Evolutionary conservation across 2,329 filamentous ascomycete genomes (phyloP).

Genomic region (Thielaviopsis euricoi): DNA sequence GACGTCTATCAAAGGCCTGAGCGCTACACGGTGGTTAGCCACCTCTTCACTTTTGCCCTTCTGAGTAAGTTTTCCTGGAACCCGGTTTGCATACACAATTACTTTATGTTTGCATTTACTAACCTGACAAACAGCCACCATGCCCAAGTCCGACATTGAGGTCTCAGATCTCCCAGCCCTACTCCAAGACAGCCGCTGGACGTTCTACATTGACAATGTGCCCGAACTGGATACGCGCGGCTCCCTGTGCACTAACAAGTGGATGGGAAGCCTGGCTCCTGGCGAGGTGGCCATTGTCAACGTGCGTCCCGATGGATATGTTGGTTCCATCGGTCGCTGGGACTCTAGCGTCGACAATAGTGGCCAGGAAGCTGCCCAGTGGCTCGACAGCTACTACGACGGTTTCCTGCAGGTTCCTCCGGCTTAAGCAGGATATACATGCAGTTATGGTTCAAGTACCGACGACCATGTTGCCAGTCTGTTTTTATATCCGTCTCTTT

Average conservation of each 20-base stretch:
- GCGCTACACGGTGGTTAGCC: constrained; percentile 51
- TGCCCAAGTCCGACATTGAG: constrained; percentile 46
- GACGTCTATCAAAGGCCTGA: constrained; percentile 52
- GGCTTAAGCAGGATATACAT: background rate
- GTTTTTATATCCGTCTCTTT: background rate
- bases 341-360: constrained; percentile 33
- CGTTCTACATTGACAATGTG: constrained; percentile 53
- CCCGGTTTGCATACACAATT: background rate
- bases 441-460: background rate
- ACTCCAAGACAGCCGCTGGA: constrained; percentile 51
- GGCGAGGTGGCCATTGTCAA: constrained; percentile 47
- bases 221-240: constrained; percentile 36
- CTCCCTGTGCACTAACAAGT: constrained; percentile 46
- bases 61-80: constrained; percentile 35
- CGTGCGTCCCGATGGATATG: constrained; percentile 58
- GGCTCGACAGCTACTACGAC: constrained; percentile 38
- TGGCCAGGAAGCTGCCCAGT: constrained; percentile 34
- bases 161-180: constrained; percentile 45
- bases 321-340: constrained; percentile 45
- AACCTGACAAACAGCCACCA: constrained; percentile 29
- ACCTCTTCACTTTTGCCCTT: constrained; percentile 51
- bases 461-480: no score
- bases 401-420: constrained; percentile 36
- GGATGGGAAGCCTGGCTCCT: constrained; percentile 42
- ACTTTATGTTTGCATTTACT: no score